Evolutionary conservation across 1,139 yeast species (phyloP), one percentile per base, ranked within the genome.

Genomic region (Martiniozyma asiatica): DNA sequence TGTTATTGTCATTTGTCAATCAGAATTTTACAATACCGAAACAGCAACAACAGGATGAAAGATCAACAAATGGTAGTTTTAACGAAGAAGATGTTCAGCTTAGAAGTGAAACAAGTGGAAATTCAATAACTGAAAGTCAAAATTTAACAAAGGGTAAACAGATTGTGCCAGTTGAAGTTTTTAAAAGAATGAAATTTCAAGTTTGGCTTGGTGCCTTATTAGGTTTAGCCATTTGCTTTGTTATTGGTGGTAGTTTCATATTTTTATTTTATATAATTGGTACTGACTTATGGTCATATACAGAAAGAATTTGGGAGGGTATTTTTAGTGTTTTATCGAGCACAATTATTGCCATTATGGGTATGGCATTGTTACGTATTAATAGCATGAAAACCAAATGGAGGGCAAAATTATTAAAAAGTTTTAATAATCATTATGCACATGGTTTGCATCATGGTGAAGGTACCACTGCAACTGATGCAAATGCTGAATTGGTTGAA

Each of bases 241-340:
- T 73, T 7, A 68, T 85, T 27, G 96, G 96, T 29, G 71, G 75
- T 22, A 65, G 74, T 16, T 80, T 85, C 54, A 72, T 85, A 30
- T 65, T 71, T 36, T 70, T 79, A 23, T 85, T 85, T 59, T 82
- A 82, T 51, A 56, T 77, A 31, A 59, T 81, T 33, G 87, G 92
- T 22, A 72, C 70, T 36, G 89, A 85, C 56, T 68, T 80, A 37
- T 82, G 93, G 78, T 73, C 87, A 15, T 61, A 66, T 34, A 72
- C 95, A 2, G 96, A 85, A 52, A 69, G 92, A 45, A 53, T 84
- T 27, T 85, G 96, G 96, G 96, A 85, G 58, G 95, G 94, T 27
- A 58, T 76, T 8, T 85, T 85, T 53, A 81, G 92, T 44, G 62
- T 85, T 37, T 58, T 84, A 38, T 85, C 94, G 6, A 71, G 92